Evolutionary conservation across 345 rosid genomes (phyloP).

Genomic region (Citrus glauca): DNA sequence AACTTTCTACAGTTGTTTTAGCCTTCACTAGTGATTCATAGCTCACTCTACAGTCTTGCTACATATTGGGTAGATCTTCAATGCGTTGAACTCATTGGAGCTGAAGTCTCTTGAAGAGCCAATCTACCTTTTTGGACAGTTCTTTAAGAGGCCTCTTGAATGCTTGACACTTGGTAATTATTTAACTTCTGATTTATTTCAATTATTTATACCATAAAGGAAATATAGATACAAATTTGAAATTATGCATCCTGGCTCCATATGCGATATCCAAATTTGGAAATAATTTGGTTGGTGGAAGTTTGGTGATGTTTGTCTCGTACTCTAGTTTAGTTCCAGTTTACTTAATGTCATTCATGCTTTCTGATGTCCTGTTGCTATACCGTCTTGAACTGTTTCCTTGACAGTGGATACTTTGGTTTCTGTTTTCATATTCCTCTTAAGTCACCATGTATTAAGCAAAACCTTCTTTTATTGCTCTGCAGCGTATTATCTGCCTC

Average conservation of each 20-base stretch:
- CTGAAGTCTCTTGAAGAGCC: conserved; percentile 96
- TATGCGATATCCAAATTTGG: background rate
- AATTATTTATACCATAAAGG: background rate
- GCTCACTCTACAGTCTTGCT: conserved; percentile 13
- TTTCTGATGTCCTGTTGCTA: background rate
- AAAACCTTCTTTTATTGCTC: conserved; percentile 9
- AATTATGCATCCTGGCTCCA: background rate
- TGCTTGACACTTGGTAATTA: conserved; percentile 85
- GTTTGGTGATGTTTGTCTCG: background rate
- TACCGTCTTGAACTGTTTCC: background rate
- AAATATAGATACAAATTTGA: background rate
- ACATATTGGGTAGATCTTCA: conserved; percentile 58
- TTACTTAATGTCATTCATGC: background rate
- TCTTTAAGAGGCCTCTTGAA: conserved; percentile 84
- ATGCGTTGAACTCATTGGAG: conserved; percentile 83
- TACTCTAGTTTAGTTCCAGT: background rate
- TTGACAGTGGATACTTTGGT: background rate
- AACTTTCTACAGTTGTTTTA: background rate
- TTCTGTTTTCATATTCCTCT: background rate
- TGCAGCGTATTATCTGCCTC: conserved; percentile 85
- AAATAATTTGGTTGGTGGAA: background rate
- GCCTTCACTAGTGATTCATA: conserved; percentile 9
- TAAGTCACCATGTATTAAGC: background rate
- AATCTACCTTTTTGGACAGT: conserved; percentile 87
- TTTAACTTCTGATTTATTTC: conserved; percentile 5